Evolutionary conservation across 352 stramenopile species (phyloP).

Genomic region (Pythium chondricola): DNA sequence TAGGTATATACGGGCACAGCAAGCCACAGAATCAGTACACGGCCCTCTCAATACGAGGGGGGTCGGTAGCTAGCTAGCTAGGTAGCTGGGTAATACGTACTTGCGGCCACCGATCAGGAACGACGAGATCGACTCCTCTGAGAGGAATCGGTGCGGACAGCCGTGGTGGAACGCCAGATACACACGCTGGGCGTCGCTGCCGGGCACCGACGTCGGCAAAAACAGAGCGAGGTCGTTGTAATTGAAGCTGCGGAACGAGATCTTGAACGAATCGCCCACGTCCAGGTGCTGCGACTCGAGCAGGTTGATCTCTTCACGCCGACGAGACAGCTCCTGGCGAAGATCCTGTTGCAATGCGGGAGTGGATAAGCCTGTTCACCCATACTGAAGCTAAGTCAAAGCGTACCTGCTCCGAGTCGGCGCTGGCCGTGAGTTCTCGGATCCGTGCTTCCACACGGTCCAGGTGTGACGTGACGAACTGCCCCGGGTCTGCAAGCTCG

Average conservation of each 20-base stretch:
- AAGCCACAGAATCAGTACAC: background rate
- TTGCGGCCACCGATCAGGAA: constrained; percentile 80
- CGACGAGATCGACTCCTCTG: constrained; percentile 84
- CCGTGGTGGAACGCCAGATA: constrained; percentile 85
- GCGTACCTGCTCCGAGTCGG: constrained; percentile 55
- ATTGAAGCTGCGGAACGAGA: constrained; percentile 79
- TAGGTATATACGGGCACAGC: constrained; percentile 12
- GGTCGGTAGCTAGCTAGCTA: too few species aligned
- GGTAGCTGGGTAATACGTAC: too few species aligned
- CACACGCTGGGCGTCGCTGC: constrained; percentile 66
- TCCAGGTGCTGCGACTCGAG: constrained; percentile 51
- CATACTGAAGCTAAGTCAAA: background rate
- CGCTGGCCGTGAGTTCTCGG: constrained; percentile 43
- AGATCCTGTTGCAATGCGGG: constrained; percentile 25
- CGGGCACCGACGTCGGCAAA: constrained; percentile 73
- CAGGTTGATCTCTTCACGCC: constrained; percentile 52
- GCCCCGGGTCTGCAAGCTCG: constrained; percentile 24
- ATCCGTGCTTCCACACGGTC: constrained; percentile 48
- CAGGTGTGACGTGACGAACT: constrained; percentile 39
- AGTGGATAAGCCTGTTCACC: too few species aligned
- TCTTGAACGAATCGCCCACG: constrained; percentile 68
- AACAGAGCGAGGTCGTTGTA: constrained; percentile 83
- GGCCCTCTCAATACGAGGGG: too few species aligned
- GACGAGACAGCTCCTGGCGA: constrained; percentile 47
- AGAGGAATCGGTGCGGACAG: constrained; percentile 82